Conservation (phyloP, 1,139 yeast species). For the Suhomyces maxii region DNA sequence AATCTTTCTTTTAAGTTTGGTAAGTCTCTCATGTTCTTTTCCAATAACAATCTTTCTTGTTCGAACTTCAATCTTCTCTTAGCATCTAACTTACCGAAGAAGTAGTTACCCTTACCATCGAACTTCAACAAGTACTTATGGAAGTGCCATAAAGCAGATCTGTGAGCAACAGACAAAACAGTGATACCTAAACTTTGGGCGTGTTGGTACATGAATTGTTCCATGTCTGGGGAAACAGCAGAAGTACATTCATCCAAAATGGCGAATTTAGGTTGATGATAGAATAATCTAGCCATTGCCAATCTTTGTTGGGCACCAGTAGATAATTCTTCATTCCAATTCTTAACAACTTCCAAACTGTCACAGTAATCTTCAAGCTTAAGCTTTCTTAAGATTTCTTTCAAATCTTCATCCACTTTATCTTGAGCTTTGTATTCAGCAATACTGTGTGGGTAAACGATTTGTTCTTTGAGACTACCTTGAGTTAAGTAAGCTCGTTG, state of each 20-base stretch:
- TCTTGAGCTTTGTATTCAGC: conserved; percentile 52
- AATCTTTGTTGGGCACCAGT: conserved; percentile 92
- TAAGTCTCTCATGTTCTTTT: conserved; percentile 64
- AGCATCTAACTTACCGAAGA: conserved; percentile 69
- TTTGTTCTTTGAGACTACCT: conserved; percentile 79
- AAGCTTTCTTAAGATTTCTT: conserved; percentile 59
- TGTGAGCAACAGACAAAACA: conserved; percentile 84
- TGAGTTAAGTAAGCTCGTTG: conserved; percentile 84
- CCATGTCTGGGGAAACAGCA: conserved; percentile 89
- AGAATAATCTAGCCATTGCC: conserved; percentile 91
- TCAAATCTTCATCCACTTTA: conserved; percentile 61
- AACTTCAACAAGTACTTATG: conserved; percentile 81
- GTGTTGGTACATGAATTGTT: conserved; percentile 82
- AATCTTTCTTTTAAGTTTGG: conserved; percentile 66
- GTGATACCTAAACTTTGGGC: conserved; percentile 83
- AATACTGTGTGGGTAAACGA: conserved; percentile 78
- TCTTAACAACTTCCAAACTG: conserved; percentile 63
- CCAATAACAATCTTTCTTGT: conserved; percentile 67
- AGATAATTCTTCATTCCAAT: conserved; percentile 88
- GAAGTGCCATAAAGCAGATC: conserved; percentile 92
- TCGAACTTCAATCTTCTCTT: conserved; percentile 66
- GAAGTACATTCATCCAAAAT: conserved; percentile 95
- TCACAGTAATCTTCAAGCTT: conserved; percentile 56
- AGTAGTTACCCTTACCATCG: conserved; percentile 79
- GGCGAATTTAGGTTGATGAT: conserved; percentile 89